Evolutionary conservation across 2,329 filamentous ascomycete genomes (phyloP).

Genomic region (Teratosphaeria pseudoeucalypti): DNA sequence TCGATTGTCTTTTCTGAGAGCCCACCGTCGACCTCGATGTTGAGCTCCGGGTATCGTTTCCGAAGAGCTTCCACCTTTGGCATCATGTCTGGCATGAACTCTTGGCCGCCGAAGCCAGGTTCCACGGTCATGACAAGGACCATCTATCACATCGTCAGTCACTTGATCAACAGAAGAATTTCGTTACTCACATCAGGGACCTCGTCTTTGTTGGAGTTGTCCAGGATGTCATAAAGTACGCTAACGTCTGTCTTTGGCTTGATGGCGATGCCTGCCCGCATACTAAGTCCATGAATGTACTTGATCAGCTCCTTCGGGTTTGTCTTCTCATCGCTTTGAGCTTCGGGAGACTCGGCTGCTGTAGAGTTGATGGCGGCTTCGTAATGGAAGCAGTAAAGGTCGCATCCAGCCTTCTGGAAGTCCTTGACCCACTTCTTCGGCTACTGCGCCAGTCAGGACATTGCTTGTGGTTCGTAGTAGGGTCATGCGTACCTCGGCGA

Average conservation of each 20-base stretch:
- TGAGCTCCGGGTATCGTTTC: conserved; percentile 74
- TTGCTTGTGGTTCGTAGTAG: not conserved
- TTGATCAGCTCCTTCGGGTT: conserved; percentile 74
- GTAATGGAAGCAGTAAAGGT: conserved; percentile 99
- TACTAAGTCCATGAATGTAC: conserved; percentile 79
- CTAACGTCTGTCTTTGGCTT: conserved; percentile 88
- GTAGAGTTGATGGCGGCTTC: conserved; percentile 80
- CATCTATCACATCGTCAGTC: conserved; percentile 53
- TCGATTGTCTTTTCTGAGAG: conserved; percentile 82
- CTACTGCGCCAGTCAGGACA: conserved; percentile 36
- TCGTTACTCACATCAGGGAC: conserved; percentile 66
- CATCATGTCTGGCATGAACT: conserved; percentile 93
- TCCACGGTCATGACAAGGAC: conserved; percentile 97
- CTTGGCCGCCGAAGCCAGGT: conserved; percentile 94
- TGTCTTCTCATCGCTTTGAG: conserved; percentile 58
- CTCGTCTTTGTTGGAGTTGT: conserved; percentile 60
- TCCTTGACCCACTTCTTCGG: conserved; percentile 97
- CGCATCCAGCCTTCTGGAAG: conserved; percentile 86
- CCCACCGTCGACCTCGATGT: conserved; percentile 96
- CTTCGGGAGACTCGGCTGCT: conserved; percentile 69
- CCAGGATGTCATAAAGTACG: conserved; percentile 83
- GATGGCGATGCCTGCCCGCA: conserved; percentile 88
- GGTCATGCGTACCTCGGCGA: conserved; percentile 62
- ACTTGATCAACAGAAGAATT: not conserved
- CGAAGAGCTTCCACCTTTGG: conserved; percentile 84